phyloP scores from a whole-genome alignment of 2,329 filamentous ascomycete genomes.

The Talaromyces marneffei region DNA sequence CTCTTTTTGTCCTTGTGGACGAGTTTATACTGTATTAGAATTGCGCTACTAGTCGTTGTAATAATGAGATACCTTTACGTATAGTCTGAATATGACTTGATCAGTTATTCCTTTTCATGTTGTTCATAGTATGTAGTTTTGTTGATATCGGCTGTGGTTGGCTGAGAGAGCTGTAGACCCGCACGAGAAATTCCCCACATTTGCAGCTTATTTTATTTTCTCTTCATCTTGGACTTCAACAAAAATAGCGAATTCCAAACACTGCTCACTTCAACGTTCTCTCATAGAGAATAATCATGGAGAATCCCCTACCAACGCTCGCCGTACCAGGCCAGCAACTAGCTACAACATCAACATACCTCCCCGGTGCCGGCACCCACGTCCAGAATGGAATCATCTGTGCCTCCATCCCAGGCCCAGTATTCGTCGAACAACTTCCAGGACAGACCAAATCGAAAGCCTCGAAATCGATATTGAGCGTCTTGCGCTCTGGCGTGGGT shows the following conservation, averaged over 20 bases:
- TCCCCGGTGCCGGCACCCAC: conserved; percentile 77
- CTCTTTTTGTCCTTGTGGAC: neutral
- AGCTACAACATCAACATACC: conserved; percentile 60
- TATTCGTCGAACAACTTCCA: conserved; percentile 49
- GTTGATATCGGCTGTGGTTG: neutral
- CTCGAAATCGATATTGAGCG: conserved; percentile 38
- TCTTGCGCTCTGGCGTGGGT: conserved; percentile 21
- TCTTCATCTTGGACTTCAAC: neutral
- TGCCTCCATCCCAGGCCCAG: conserved; percentile 73
- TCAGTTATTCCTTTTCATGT: neutral
- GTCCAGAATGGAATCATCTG: conserved; percentile 68
- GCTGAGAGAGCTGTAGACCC: neutral
- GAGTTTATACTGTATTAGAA: conserved; percentile 13
- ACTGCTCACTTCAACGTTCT: too few relatives aligned
- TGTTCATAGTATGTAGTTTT: neutral
- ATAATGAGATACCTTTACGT: conserved; percentile 15
- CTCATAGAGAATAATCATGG: conserved; percentile 18
- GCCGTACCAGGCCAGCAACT: conserved; percentile 79
- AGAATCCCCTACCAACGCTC: conserved; percentile 39
- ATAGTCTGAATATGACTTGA: neutral
- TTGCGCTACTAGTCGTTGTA: conserved; percentile 11
- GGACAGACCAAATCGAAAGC: conserved; percentile 23
- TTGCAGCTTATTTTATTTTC: conserved; percentile 1
- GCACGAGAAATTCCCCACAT: neutral
- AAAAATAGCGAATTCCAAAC: too few relatives aligned